Base-by-base conservation (phyloP, 805 yeast genomes). In the Pichia nanzhaoensis region DNA sequence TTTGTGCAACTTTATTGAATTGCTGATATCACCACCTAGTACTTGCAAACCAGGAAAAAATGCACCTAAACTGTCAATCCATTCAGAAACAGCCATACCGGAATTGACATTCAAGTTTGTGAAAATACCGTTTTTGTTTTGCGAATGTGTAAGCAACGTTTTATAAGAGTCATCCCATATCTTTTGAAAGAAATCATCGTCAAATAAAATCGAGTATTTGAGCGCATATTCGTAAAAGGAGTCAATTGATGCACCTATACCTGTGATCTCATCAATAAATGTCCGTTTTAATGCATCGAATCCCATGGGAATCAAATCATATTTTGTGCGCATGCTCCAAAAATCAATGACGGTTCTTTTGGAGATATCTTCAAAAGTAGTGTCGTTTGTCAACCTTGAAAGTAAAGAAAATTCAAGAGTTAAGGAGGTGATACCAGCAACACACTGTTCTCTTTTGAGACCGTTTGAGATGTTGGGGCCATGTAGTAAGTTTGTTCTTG, bases 221-320 rank as follows among this genome's bases (percentile, higher is more conserved):
- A 87, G 70, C 0, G 95, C 84, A 62, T 89, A 86, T 57, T 90
- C 98, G 59, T 82, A 90, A 56, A 86, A 86, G 0, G 96, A 87
- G 62, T 90, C 98, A 14, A 87, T 76, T 2, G 95, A 84, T 0
- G 97, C 97, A 2, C 98, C 97, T 9, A 85, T 72, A 0, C 96
- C 96, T 0, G 93, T 77, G 34, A 79, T 63, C 0, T 72, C 59
- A 45, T 82, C 82, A 34, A 69, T 63, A 78, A 86, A 80, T 33
- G 60, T 56, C 1, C 68, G 55, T 0, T 44, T 21, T n/a, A 21
- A 37, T 1, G 59, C 50, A 49, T 82, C 80, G 4, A 89, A 67
- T 0, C 90, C 73, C 86, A 84, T 83, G 2, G 96, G 95, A 13
- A 91, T 55, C 24, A 91, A 66, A 51, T 84, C 78, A 13, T 84